Evolutionary conservation across 139 green algal genomes (phyloP).

Genomic region (Chlorella vulgaris): DNA sequence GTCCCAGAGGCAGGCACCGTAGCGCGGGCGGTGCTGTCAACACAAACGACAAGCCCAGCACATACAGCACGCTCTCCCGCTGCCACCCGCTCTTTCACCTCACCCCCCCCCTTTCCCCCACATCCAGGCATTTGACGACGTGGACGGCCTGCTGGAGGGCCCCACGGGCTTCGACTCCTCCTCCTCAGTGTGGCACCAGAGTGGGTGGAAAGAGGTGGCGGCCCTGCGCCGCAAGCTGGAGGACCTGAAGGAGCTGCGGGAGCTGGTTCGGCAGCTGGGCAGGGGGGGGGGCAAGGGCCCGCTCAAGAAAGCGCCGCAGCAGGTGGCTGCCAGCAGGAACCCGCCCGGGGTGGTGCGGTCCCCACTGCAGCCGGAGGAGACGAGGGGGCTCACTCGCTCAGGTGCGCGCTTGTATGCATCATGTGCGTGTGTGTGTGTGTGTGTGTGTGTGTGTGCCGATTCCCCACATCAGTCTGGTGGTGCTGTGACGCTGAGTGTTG

Average conservation of each 20-base stretch:
- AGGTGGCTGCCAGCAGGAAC: conserved; percentile 58
- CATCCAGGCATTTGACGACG: conserved; percentile 54
- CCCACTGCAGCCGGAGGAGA: conserved; percentile 84
- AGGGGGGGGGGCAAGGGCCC: conserved; percentile 79
- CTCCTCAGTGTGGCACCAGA: conserved; percentile 70
- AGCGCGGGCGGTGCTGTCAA: too few relatives aligned
- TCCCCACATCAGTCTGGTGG: too few relatives aligned
- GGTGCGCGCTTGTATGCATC: too few relatives aligned
- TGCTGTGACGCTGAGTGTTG: too few relatives aligned
- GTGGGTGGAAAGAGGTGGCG: conserved; percentile 19
- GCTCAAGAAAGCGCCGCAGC: conserved; percentile 72
- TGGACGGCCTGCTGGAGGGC: conserved; percentile 84
- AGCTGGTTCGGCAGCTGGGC: conserved; percentile 82
- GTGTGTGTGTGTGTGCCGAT: too few relatives aligned
- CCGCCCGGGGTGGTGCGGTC: conserved; percentile 82
- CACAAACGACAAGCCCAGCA: too few relatives aligned
- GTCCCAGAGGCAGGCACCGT: too few relatives aligned
- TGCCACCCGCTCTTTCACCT: too few relatives aligned
- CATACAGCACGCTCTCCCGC: too few relatives aligned
- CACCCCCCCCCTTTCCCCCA: background rate
- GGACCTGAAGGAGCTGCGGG: conserved; percentile 78
- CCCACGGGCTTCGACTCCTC: conserved; percentile 75
- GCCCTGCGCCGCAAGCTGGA: conserved; percentile 69
- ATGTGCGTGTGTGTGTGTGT: too few relatives aligned
- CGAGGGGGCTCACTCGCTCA: conserved; percentile 66